Conservation (phyloP, 805 yeast species). For the Candida michaelii region DNA sequence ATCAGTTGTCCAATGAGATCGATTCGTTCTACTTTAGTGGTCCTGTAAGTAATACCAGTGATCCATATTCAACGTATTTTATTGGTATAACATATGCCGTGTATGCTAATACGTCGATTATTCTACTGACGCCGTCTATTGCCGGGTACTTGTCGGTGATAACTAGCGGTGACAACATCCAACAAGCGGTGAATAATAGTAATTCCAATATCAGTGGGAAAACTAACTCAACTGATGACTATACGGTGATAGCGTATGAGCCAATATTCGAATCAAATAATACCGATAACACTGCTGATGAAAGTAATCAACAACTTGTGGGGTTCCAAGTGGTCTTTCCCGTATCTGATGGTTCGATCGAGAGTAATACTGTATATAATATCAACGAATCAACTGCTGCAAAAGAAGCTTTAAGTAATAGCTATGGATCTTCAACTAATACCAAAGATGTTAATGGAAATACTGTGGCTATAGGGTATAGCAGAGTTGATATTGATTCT, state of each 20-base stretch:
- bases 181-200: constrained; percentile 26
- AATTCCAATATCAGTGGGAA: constrained; percentile 7
- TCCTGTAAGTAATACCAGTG: constrained; percentile 50
- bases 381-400: constrained; percentile 29
- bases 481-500: constrained; percentile 26
- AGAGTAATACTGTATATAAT: constrained; percentile 24
- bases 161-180: constrained; percentile 34
- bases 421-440: constrained; percentile 30
- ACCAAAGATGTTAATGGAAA: constrained; percentile 22
- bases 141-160: constrained; percentile 70
- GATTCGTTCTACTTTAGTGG: constrained; percentile 51
- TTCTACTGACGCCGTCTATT: constrained; percentile 51
- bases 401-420: constrained; percentile 24
- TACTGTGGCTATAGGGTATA: constrained; percentile 36
- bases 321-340: constrained; percentile 40
- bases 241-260: constrained; percentile 31
- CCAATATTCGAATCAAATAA: constrained; percentile 29
- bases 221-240: constrained; percentile 20
- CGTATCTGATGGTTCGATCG: constrained; percentile 11
- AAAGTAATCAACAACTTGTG: constrained; percentile 44
- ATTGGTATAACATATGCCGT: constrained; percentile 80
- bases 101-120: constrained; percentile 68
- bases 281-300: constrained; percentile 35
- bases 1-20: constrained; percentile 19
- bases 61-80: constrained; percentile 40